Evolutionary conservation across 208 protist genomes (phyloP).

Genomic region (Kentomonas sorsogonicus): DNA sequence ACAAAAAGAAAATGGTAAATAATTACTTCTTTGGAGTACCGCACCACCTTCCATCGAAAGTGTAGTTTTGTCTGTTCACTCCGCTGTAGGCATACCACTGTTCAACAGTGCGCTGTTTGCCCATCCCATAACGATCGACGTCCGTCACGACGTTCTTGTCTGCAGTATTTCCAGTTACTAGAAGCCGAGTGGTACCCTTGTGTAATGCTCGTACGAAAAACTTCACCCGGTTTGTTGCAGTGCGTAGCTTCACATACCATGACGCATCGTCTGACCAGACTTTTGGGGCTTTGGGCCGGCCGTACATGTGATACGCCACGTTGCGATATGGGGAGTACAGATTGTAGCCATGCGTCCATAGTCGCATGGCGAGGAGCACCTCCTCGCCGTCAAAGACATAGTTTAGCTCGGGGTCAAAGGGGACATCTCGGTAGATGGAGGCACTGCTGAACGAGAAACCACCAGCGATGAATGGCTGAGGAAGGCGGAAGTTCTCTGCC

Average conservation of each 20-base stretch:
- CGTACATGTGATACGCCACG: conserved; percentile 83
- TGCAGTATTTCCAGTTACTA: no score
- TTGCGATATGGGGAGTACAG: conserved; percentile 75
- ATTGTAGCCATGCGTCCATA: conserved; percentile 92
- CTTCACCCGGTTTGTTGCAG: conserved; percentile 35
- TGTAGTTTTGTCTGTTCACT: conserved; percentile 39
- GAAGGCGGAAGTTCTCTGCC: conserved; percentile 27
- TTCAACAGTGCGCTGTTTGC: conserved; percentile 40
- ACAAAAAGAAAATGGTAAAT: no score
- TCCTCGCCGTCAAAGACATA: conserved; percentile 94
- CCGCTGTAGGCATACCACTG: conserved; percentile 77
- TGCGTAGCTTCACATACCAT: conserved; percentile 26
- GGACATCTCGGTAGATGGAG: conserved; percentile 74
- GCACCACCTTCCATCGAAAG: conserved; percentile 39
- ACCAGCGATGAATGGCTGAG: conserved; percentile 77
- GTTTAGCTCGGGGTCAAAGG: conserved; percentile 89
- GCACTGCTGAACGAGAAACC: conserved; percentile 58
- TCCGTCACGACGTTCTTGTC: conserved; percentile 48
- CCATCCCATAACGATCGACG: conserved; percentile 65
- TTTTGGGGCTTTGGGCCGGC: conserved; percentile 47
- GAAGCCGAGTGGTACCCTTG: not conserved
- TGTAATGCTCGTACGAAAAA: conserved; percentile 32
- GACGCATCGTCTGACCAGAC: conserved; percentile 33
- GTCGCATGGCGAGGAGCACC: conserved; percentile 70
- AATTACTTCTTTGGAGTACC: no score